Percentiles rank a stretch among this genome's conserved stretches.
Conservation (phyloP, 805 yeast genomes). For the Pichia exigua region DNA sequence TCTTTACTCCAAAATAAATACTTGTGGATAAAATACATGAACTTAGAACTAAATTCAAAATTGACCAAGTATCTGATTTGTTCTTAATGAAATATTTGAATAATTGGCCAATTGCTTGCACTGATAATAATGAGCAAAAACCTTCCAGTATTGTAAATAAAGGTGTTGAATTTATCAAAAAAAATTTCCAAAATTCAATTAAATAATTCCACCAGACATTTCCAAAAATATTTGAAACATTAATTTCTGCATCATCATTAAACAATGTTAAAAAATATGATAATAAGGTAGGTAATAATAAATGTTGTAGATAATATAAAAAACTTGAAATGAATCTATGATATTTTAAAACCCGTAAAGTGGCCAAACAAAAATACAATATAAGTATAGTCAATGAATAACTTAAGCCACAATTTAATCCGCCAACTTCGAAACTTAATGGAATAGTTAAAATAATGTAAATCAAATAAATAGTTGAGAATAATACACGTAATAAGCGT, state of each 20-base stretch:
- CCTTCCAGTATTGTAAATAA: slow-evolving; percentile 88
- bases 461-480: slow-evolving; percentile 54
- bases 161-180: slow-evolving; percentile 77
- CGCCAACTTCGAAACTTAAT: slow-evolving; percentile 89
- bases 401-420: slow-evolving; percentile 80
- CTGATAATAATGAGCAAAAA: slow-evolving; percentile 81
- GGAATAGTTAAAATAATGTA: slow-evolving; percentile 80
- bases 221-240: slow-evolving; percentile 11
- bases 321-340: slow-evolving; percentile 37
- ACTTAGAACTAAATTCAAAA: slow-evolving; percentile 60
- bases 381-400: slow-evolving; percentile 68
- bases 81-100: slow-evolving; percentile 56
- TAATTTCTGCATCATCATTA: slow-evolving; percentile 19
- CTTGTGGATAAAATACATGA: slow-evolving; percentile 72
- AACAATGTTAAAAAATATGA: slow-evolving; percentile 59
- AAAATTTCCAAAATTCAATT: slow-evolving; percentile 61
- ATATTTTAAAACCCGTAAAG: slow-evolving; percentile 51
- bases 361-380: slow-evolving; percentile 64
- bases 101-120: slow-evolving; percentile 86
- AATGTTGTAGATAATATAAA: slow-evolving; percentile 73
- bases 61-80: slow-evolving; percentile 72
- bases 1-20: slow-evolving; percentile 70
- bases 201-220: slow-evolving; percentile 31
- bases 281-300: slow-evolving; percentile 72
- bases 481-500: slow-evolving; percentile 27